A percentile compares a stretch with the other conserved stretches of the same genome.
phyloP scores from a whole-genome alignment of 2,329 filamentous ascomycete genomes.

The Claviceps sp. region DNA sequence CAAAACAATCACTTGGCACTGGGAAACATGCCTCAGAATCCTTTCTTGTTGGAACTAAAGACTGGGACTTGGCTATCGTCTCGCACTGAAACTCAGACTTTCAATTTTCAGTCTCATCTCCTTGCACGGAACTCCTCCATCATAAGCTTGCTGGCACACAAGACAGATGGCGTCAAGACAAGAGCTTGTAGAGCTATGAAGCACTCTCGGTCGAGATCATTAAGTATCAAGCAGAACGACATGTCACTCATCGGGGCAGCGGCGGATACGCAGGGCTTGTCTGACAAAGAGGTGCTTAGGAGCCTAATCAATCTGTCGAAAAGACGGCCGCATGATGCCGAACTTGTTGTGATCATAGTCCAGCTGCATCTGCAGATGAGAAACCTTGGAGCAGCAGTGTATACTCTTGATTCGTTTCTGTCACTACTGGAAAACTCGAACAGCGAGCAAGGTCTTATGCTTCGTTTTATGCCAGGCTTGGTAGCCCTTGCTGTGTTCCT shows the following conservation, averaged over 20 bases:
- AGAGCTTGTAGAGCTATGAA: conserved; percentile 31
- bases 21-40: conserved; percentile 37
- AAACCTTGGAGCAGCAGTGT: conserved; percentile 60
- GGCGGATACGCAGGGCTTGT: conserved; percentile 50
- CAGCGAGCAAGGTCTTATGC: conserved; percentile 44
- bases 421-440: conserved; percentile 52
- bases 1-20: conserved; percentile 47
- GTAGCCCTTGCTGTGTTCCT: conserved; percentile 69
- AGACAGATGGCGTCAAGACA: conserved; percentile 46
- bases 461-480: conserved; percentile 73
- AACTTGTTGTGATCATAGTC: conserved; percentile 63
- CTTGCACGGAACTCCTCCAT: conserved; percentile 48
- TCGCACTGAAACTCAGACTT: conserved; percentile 49
- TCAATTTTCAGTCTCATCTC: conserved; percentile 51
- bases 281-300: conserved; percentile 55
- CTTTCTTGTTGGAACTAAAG: conserved; percentile 52
- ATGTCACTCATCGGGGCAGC: conserved; percentile 51
- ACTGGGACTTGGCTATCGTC: conserved; percentile 40
- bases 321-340: conserved; percentile 65
- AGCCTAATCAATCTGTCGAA: conserved; percentile 56
- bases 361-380: conserved; percentile 66
- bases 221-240: conserved; percentile 21
- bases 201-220: conserved; percentile 15
- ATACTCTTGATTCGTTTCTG: conserved; percentile 65
- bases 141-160: conserved; percentile 52